Evolutionary conservation across 805 yeast genomes (phyloP).

Genomic region (Metschnikowia rubicola): DNA sequence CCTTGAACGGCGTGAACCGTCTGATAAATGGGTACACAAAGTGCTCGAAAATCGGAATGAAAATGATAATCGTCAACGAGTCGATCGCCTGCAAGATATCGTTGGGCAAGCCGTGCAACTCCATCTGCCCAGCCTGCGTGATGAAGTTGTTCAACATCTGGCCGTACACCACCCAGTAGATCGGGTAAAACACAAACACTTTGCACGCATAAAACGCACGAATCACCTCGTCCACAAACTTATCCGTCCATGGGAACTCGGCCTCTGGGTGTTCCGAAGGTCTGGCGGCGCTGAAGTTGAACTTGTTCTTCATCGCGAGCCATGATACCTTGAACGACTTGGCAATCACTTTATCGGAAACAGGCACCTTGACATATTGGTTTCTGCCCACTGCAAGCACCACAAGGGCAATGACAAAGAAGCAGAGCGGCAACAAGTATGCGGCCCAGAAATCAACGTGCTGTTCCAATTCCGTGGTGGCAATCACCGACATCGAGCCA

Average conservation of each 20-base stretch:
- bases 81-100: slow-evolving; percentile 75
- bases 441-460: slow-evolving; percentile 74
- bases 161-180: slow-evolving; percentile 69
- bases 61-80: slow-evolving; percentile 71
- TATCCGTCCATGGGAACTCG: slow-evolving; percentile 58
- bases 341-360: slow-evolving; percentile 58
- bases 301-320: slow-evolving; percentile 45
- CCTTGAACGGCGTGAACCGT: slow-evolving; percentile 54
- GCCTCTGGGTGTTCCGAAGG: slow-evolving; percentile 51
- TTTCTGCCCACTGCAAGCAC: slow-evolving; percentile 53
- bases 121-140: slow-evolving; percentile 72
- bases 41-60: slow-evolving; percentile 65
- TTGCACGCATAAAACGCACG: slow-evolving; percentile 68
- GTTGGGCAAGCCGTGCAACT: slow-evolving; percentile 73
- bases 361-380: slow-evolving; percentile 55
- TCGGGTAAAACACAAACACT: slow-evolving; percentile 66
- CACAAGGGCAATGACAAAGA: slow-evolving; percentile 51
- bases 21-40: slow-evolving; percentile 47
- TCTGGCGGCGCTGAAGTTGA: slow-evolving; percentile 52
- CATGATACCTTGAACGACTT: slow-evolving; percentile 44
- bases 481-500: slow-evolving; percentile 72
- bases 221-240: slow-evolving; percentile 68
- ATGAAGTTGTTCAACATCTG: slow-evolving; percentile 73
- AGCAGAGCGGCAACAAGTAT: slow-evolving; percentile 62
- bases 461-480: slow-evolving; percentile 69